Percentiles rank a stretch among this genome's conserved stretches.
These are phyloP conservation scores for Hamamelis virginiana DNA, from an alignment of 164 flowering plant species.

Conservation along the genomic window DNA sequence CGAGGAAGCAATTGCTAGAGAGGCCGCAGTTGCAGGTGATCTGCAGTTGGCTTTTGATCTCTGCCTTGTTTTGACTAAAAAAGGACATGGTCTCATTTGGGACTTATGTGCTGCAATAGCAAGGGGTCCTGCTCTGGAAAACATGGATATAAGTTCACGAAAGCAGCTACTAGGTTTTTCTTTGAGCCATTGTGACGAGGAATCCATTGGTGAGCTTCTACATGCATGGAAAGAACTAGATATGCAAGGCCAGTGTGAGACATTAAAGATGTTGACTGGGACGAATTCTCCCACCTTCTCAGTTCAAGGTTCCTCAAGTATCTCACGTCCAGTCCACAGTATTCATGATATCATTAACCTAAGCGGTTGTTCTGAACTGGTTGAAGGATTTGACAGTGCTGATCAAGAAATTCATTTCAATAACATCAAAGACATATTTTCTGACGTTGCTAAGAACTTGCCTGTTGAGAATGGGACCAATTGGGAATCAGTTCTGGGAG, in stretches of 20 bases:
- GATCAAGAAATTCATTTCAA: conserved; percentile 36
- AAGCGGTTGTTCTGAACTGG: conserved; percentile 32
- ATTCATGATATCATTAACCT: conserved; percentile 27
- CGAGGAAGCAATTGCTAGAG: conserved; percentile 97
- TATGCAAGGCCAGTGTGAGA: conserved; percentile 80
- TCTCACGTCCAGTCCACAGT: conserved; percentile 30
- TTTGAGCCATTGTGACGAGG: conserved; percentile 91
- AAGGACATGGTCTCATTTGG: conserved; percentile 90
- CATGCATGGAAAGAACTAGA: conserved; percentile 97
- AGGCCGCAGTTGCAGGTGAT: conserved; percentile 97
- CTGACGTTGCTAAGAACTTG: conserved; percentile 50
- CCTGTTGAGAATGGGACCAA: conserved; percentile 38
- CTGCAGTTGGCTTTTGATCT: conserved; percentile 90
- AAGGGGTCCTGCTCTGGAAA: conserved; percentile 86
- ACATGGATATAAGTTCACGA: conserved; percentile 72
- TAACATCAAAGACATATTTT: conserved; percentile 36
- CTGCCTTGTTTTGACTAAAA: conserved; percentile 80
- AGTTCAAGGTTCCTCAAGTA: conserved; percentile 36
- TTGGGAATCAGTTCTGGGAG: conserved; percentile 59
- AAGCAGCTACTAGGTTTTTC: conserved; percentile 89
- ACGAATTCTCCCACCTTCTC: conserved; percentile 49
- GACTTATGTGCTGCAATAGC: conserved; percentile 97
- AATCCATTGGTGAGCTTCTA: conserved; percentile 82
- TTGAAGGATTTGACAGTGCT: conserved; percentile 23
- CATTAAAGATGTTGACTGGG: conserved; percentile 49